These are phyloP conservation scores for Phaeosphaeria sp. DNA, from an alignment of 2,329 filamentous ascomycete species.

Conservation along the genomic window DNA sequence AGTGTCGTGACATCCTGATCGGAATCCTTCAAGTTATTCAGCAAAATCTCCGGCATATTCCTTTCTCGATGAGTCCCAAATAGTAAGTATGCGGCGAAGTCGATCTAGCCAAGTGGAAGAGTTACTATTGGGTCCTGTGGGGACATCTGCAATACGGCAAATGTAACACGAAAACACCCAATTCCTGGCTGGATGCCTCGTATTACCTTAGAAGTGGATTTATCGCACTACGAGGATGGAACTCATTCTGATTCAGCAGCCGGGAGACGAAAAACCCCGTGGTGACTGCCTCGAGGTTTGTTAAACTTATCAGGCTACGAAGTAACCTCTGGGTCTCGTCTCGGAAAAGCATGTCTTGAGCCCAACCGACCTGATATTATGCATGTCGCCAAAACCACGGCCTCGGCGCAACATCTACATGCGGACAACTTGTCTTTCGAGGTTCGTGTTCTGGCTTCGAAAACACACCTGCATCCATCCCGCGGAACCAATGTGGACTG, in stretches of 20 bases:
- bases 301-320: neutral
- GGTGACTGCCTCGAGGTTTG: too few species aligned
- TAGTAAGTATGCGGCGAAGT: neutral
- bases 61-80: neutral
- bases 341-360: neutral
- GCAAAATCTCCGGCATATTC: neutral
- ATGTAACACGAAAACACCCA: too few species aligned
- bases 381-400: neutral
- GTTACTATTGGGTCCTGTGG: too few species aligned
- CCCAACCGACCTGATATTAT: neutral
- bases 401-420: neutral
- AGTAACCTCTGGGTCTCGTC: neutral
- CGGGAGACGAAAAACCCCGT: too few species aligned
- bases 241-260: too few species aligned
- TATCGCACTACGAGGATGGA: too few species aligned
- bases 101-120: too few species aligned
- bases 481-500: neutral
- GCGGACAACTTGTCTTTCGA: neutral
- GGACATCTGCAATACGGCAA: too few species aligned
- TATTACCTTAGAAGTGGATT: too few species aligned
- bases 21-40: neutral
- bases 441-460: neutral
- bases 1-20: neutral
- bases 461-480: neutral
- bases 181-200: too few species aligned